Conservation (phyloP, 2,329 filamentous ascomycete genomes). For the Cladosporium sphaerospermum region DNA sequence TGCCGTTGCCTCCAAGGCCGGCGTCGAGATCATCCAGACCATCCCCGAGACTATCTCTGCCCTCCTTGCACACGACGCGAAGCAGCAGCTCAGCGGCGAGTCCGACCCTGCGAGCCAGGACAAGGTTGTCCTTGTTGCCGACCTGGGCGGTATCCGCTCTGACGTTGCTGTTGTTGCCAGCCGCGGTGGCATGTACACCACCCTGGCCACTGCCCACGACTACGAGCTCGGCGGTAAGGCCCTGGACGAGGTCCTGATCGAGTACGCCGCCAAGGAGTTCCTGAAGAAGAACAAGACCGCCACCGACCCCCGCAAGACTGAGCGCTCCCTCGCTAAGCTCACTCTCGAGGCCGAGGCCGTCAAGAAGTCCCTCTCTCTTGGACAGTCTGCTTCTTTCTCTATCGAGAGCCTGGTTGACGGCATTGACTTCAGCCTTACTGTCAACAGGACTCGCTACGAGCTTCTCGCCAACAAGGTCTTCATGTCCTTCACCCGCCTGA, state of each 20-base stretch:
- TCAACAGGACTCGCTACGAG: conserved; percentile 93
- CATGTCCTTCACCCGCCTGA: conserved; percentile 76
- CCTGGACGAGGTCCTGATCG: conserved; percentile 84
- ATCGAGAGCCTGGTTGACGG: conserved; percentile 87
- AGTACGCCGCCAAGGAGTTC: conserved; percentile 98
- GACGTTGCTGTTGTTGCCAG: conserved; percentile 88
- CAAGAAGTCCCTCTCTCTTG: conserved; percentile 86
- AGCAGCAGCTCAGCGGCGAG: conserved; percentile 37
- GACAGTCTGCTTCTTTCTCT: conserved; percentile 82
- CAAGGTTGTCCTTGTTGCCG: conserved; percentile 86
- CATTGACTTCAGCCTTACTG: conserved; percentile 81
- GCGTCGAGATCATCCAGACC: conserved; percentile 83
- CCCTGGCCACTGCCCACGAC: conserved; percentile 89
- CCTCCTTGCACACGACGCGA: conserved; percentile 81
- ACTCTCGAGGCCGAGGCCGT: conserved; percentile 84
- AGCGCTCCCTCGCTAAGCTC: conserved; percentile 80
- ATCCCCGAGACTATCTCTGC: conserved; percentile 88
- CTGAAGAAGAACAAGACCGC: conserved; percentile 83
- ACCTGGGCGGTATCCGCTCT: conserved; percentile 86
- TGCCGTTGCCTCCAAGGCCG: conserved; percentile 71
- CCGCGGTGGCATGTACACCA: conserved; percentile 91
- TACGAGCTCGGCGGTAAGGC: conserved; percentile 85
- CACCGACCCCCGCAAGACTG: conserved; percentile 71
- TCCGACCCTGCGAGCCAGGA: conserved; percentile 68
- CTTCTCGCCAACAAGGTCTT: conserved; percentile 81